Conservation (phyloP, 208 protist species). For the Trypanosoma scelopori region DNA sequence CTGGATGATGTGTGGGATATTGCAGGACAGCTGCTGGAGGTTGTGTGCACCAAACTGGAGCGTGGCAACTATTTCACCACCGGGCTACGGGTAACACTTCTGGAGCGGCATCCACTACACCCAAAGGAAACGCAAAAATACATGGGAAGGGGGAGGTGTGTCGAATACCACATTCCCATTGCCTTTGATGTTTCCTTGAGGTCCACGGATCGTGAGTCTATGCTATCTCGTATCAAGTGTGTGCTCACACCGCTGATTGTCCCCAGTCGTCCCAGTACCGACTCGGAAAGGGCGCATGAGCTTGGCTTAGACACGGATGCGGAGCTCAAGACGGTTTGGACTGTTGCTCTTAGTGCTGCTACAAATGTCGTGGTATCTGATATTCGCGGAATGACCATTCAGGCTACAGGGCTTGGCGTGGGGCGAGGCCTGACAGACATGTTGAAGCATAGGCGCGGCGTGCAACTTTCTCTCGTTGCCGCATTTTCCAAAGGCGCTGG, state of each 20-base stretch:
- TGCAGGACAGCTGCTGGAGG: constrained; percentile 56
- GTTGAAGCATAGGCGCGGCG: constrained; percentile 17
- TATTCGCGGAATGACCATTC: constrained; percentile 81
- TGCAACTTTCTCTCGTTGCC: constrained; percentile 54
- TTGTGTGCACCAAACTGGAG: constrained; percentile 72
- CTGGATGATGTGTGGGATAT: constrained; percentile 74
- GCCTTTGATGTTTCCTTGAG: constrained; percentile 49
- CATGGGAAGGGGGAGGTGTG: constrained; percentile 81
- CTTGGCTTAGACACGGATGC: constrained; percentile 36
- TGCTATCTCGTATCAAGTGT: constrained; percentile 42
- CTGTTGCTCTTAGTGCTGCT: constrained; percentile 41
- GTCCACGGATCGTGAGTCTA: constrained; percentile 33
- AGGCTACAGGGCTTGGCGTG: constrained; percentile 52
- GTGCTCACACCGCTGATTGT: constrained; percentile 58
- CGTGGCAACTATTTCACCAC: constrained; percentile 35
- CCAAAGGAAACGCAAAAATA: constrained; percentile 80
- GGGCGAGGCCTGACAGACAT: background rate
- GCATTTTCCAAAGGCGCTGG: constrained; percentile 42
- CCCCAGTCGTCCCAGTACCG: constrained; percentile 33
- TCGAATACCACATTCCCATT: constrained; percentile 76
- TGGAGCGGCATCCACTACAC: constrained; percentile 81
- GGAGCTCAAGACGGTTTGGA: constrained; percentile 45
- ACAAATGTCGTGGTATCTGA: constrained; percentile 73
- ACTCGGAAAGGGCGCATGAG: constrained; percentile 33
- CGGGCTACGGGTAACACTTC: constrained; percentile 64